These are phyloP conservation scores for Solanum sejunctum DNA, from an alignment of 257 asterid species.

Conservation along the genomic window DNA sequence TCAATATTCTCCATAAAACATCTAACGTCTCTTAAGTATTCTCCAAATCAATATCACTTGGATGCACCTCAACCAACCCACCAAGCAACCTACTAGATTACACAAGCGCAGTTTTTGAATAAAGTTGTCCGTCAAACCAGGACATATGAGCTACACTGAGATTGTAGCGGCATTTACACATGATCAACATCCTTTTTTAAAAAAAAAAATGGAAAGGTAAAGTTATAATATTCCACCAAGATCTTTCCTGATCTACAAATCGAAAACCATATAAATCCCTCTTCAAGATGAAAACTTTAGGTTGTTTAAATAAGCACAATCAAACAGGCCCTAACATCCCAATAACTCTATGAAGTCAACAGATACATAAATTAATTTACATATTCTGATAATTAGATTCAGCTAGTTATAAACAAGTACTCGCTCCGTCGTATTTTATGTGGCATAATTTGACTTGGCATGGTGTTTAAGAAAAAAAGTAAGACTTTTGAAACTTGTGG, in stretches of 20 bases:
- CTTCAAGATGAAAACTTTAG: not conserved
- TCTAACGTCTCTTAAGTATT: not conserved
- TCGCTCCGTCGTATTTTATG: too few species aligned
- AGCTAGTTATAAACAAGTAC: too few species aligned
- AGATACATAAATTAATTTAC: not conserved
- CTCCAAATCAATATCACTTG: not conserved
- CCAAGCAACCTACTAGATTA: not conserved
- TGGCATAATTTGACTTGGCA: too few species aligned
- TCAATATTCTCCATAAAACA: not conserved
- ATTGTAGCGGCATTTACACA: too few species aligned
- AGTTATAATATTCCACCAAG: not conserved
- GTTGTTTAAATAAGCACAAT: not conserved
- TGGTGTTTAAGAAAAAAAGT: too few species aligned
- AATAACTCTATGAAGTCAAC: not conserved
- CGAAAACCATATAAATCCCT: not conserved
- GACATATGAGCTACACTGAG: not conserved
- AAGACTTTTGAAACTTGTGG: too few species aligned
- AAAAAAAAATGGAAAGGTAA: too few species aligned
- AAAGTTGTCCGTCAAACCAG: not conserved
- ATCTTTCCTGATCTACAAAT: not conserved
- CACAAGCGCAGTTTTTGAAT: not conserved
- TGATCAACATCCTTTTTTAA: not conserved
- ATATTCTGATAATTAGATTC: not conserved
- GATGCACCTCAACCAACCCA: not conserved
- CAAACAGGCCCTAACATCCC: not conserved